Evolutionary conservation across 2,329 filamentous ascomycete genomes (phyloP), one percentile per base, ranked within the genome.

Genomic region (Colletotrichum sp.): DNA sequence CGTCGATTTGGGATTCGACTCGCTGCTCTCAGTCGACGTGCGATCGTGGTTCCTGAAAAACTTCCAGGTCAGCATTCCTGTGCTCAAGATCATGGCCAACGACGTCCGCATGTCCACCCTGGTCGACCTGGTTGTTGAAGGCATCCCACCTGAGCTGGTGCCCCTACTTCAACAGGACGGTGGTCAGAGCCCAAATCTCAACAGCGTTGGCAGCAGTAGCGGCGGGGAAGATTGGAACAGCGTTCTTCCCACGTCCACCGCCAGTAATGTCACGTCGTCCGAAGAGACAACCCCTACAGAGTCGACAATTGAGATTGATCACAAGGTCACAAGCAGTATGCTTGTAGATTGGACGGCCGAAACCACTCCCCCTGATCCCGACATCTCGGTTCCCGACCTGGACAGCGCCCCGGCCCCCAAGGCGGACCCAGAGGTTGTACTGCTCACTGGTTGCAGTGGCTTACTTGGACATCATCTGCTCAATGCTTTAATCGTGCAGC

Each of bases 41-140:
- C 85, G 88, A 3, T 82, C 85, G 10, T 90, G 89, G 88, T 88
- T 89, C 74, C 66, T 85, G 39, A 88, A 87, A 73, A 82, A 87
- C 63, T 65, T 89, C 0, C 77, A 83, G 2, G 80, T 86, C 2
- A 85, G 89, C 65, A 81, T 90, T 2, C 85, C 87, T 0, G 83
- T 90, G 59, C 78, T 89, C 7, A 81, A 63, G 68, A 63, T 63
- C 57, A 60, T 60, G 57, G 57, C 24, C 24, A 60, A 60, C 57
- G 57, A 60, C 21, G 52, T 57, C 57, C 21, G 24, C 24, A 60
- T 60, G 57, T 28, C 57, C 24, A 60, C 12, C 24, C 57, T 60
- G 24, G 57, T 30, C 18, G 24, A 60, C 21, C 49, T 21, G 8
- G 49, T 21, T 21, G 49, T 24, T 24, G 49, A 55, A 24, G n/a